Evolutionary conservation across 2,329 filamentous ascomycete genomes (phyloP).

Genomic region (Balansia obtecta): DNA sequence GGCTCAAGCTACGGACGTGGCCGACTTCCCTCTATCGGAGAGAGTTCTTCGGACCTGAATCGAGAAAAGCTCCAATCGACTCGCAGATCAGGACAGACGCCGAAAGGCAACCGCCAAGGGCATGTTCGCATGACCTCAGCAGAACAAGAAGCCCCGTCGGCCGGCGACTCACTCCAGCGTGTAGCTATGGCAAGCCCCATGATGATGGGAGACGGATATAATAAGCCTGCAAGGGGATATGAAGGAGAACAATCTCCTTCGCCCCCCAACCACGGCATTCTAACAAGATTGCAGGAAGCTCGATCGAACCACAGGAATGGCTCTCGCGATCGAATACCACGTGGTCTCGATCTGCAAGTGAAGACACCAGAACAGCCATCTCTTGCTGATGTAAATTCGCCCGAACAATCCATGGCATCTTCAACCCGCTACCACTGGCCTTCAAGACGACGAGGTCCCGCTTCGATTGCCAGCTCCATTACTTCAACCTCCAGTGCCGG

Average conservation of each 20-base stretch:
- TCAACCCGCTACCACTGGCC: constrained; percentile 45
- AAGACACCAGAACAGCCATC: constrained; percentile 41
- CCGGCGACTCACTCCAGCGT: constrained; percentile 41
- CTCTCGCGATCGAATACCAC: constrained; percentile 67
- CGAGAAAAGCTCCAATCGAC: constrained; percentile 16
- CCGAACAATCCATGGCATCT: constrained; percentile 41
- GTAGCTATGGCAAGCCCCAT: constrained; percentile 57
- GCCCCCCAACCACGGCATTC: constrained; percentile 45
- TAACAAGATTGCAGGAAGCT: constrained; percentile 48
- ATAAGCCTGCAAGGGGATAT: constrained; percentile 18
- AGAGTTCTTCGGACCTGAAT: constrained; percentile 28
- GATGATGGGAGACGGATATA: constrained; percentile 41
- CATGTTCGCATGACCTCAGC: constrained; percentile 25
- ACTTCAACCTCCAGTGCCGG: constrained; percentile 42
- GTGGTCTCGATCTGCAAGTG: constrained; percentile 53
- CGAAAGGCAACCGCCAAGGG: constrained; percentile 16
- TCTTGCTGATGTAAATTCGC: constrained; percentile 40
- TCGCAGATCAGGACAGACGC: constrained; percentile 13
- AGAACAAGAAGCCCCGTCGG: constrained; percentile 29
- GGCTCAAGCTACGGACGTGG: constrained; percentile 48
- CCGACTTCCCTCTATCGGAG: constrained; percentile 68
- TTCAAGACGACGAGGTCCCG: constrained; percentile 37
- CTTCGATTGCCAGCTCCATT: constrained; percentile 44
- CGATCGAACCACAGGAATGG: constrained; percentile 50
- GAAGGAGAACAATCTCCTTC: constrained; percentile 46